Base-by-base conservation (phyloP, 306 rosid species). In the Trifolium repens region DNA sequence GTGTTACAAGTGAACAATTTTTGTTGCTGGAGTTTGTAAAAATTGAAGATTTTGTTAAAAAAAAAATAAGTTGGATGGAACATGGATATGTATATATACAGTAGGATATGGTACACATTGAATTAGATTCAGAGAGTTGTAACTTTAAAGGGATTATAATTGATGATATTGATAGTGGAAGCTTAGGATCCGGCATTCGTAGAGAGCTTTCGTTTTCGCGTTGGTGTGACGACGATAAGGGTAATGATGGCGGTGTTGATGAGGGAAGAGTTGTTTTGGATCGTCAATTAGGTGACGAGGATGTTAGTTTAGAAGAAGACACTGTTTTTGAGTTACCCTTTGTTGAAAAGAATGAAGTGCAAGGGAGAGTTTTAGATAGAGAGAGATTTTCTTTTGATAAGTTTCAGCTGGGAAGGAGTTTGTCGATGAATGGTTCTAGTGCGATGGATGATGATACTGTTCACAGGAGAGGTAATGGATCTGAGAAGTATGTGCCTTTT, bases 161-260 rank as follows among this genome's bases (percentile, higher is more conserved):
- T 49, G 60, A 67, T 32, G 73, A 26, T 52, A 47, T 76, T 67
- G 78, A 61, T 74, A 67, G 77, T 79, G 75, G 78, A 83, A 80
- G 69, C 71, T 77, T 73, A 72, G 85, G 79, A 63, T 78, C 79
- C 6, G 85, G 85, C 71, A 55, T 83, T 76, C 76, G 80, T 59
- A 83, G 93, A 79, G 93, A 84, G 55, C 94, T 81, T 74, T 93
- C 96, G 12, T 91, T 91, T 81, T 89, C 91, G 4, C 39, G 89
- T 61, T 89, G 96, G 97, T 89, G 79, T 54, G 91, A 14, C 35
- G 64, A 58, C 6, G 61, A 84, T 73, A 89, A 91, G 69, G 84
- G 17, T 64, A 14, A 34, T 49, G 88, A 80, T 67, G 88, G 87
- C 69, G 84, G 76, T 53, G 87, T 83, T 72, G 88, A 85, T 66